Percentiles rank a stretch among this genome's conserved stretches.
These are phyloP conservation scores for Metschnikowia proteae DNA, from an alignment of 805 yeast genomes.

Conservation along the genomic window DNA sequence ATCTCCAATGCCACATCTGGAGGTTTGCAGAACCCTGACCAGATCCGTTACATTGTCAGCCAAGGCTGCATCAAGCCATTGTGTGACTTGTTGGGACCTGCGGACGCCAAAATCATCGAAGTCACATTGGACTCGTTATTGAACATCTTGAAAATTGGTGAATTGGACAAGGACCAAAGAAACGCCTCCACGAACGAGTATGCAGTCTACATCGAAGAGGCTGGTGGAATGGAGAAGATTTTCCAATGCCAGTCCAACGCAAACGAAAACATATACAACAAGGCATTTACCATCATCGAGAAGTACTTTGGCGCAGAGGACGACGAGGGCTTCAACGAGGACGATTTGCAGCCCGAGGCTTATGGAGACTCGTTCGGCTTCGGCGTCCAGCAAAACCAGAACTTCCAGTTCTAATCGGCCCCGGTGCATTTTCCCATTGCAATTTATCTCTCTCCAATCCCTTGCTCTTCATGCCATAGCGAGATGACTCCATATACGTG, in stretches of 20 bases:
- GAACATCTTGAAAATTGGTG: conserved; percentile 92
- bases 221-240: conserved; percentile 97
- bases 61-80: conserved; percentile 98
- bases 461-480: neutral
- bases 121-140: conserved; percentile 94
- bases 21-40: conserved; percentile 87
- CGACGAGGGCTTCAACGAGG: conserved; percentile 61
- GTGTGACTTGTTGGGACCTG: conserved; percentile 84
- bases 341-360: conserved; percentile 68
- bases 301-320: conserved; percentile 88
- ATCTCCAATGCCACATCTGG: conserved; percentile 97
- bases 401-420: conserved; percentile 29
- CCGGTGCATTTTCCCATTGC: neutral
- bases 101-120: conserved; percentile 88
- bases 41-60: conserved; percentile 83
- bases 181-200: conserved; percentile 73
- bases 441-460: neutral
- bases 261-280: conserved; percentile 87
- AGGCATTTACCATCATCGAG: conserved; percentile 86
- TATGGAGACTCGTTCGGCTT: conserved; percentile 86
- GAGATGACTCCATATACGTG: neutral
- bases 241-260: conserved; percentile 88
- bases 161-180: conserved; percentile 76
- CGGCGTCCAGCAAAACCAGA: conserved; percentile 65
- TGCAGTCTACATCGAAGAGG: conserved; percentile 92